These are phyloP conservation scores for Pascua sp. DNA, from an alignment of 1,284 basidiomycete species.

Conservation along the genomic window DNA sequence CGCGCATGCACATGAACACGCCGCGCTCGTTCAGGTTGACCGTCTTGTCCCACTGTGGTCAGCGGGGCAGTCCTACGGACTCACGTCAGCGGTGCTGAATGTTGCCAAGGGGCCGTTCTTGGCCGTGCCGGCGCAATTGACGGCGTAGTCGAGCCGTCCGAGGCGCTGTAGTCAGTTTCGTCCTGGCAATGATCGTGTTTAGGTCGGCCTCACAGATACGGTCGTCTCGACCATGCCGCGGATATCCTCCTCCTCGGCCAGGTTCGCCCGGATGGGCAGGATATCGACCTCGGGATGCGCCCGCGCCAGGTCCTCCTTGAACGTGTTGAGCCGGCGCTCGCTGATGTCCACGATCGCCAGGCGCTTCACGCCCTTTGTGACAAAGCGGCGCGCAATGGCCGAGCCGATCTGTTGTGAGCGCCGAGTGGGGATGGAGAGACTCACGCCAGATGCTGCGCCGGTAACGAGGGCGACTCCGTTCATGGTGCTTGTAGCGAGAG, in stretches of 20 bases:
- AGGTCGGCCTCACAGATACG: slow-evolving; percentile 18
- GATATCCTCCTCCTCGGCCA: slow-evolving; percentile 14
- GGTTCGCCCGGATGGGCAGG: slow-evolving; percentile 11
- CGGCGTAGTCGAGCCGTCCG: slow-evolving; percentile 36
- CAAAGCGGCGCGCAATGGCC: slow-evolving; percentile 9
- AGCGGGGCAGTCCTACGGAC: no score
- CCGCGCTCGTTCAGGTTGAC: slow-evolving; percentile 27
- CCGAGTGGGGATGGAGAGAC: not conserved
- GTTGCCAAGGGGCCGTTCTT: slow-evolving; percentile 15
- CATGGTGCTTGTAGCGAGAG: slow-evolving; percentile 1
- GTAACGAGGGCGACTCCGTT: slow-evolving; percentile 24
- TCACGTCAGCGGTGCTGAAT: slow-evolving; percentile 19
- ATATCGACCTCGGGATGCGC: slow-evolving; percentile 1
- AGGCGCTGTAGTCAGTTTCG: slow-evolving; percentile 4
- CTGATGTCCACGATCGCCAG: slow-evolving; percentile 8
- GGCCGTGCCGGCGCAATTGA: slow-evolving; percentile 32
- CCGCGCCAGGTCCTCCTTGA: slow-evolving; percentile 1
- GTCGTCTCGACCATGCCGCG: slow-evolving; percentile 7
- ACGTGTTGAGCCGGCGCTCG: slow-evolving; percentile 7
- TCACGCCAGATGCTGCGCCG: slow-evolving; percentile 21
- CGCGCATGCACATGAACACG: slow-evolving; percentile 20
- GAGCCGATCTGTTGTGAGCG: slow-evolving; percentile 11
- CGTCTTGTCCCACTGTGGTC: slow-evolving; percentile 26
- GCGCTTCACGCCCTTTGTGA: slow-evolving; percentile 8
- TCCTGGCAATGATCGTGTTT: no score